Conservation (phyloP, 2,329 filamentous ascomycete genomes). For the Cladosporium oxysporum region DNA sequence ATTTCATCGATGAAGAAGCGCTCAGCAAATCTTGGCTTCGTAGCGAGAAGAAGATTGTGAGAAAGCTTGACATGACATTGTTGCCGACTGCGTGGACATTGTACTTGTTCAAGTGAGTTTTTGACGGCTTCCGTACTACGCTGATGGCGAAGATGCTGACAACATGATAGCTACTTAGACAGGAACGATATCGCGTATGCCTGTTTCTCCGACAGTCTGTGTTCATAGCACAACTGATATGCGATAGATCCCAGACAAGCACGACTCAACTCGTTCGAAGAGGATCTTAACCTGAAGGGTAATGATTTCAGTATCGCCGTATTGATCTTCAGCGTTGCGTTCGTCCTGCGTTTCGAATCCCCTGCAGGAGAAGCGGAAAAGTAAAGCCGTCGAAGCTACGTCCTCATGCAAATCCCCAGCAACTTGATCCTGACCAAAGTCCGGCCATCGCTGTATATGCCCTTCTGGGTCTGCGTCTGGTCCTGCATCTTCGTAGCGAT, state of each 20-base stretch:
- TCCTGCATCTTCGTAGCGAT: slow-evolving; percentile 28
- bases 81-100: not conserved
- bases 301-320: slow-evolving; percentile 60
- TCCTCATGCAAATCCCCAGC: slow-evolving; percentile 45
- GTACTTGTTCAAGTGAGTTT: slow-evolving; percentile 14
- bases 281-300: slow-evolving; percentile 55
- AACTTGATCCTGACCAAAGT: slow-evolving; percentile 51
- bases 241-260: not conserved
- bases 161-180: slow-evolving; percentile 29
- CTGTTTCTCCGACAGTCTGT: not conserved
- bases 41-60: slow-evolving; percentile 1
- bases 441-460: slow-evolving; percentile 46
- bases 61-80: slow-evolving; percentile 17
- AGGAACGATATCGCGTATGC: slow-evolving; percentile 19
- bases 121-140: not conserved
- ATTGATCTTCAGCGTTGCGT: slow-evolving; percentile 43
- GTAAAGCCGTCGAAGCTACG: slow-evolving; percentile 30
- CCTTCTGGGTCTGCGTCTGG: slow-evolving; percentile 36
- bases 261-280: slow-evolving; percentile 47
- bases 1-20: not conserved
- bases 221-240: not conserved
- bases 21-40: slow-evolving; percentile 4
- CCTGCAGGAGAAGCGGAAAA: not conserved
- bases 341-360: slow-evolving; percentile 3
- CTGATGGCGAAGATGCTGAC: not conserved